phyloP scores from a whole-genome alignment of 1,284 basidiomycete genomes.

The Apiotrichum akiyoshidainum region DNA sequence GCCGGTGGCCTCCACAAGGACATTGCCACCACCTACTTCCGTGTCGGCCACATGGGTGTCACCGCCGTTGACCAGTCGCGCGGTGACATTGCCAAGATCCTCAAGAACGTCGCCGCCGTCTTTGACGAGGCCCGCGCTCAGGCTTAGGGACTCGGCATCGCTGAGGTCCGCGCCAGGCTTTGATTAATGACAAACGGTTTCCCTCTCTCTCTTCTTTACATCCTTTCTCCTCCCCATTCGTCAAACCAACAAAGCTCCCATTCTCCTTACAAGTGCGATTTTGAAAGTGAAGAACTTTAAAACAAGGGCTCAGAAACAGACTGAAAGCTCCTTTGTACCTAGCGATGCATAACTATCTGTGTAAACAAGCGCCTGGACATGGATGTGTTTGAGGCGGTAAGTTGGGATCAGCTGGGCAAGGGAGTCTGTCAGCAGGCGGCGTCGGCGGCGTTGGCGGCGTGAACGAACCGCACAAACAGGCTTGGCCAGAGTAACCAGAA shows the following conservation, averaged over 20 bases:
- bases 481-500: too few relatives aligned
- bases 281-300: background rate
- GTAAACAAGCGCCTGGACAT: background rate
- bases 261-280: too few relatives aligned
- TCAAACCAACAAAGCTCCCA: too few relatives aligned
- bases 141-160: constrained; percentile 10
- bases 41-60: constrained; percentile 77
- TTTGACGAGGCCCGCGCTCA: constrained; percentile 48
- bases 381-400: too few relatives aligned
- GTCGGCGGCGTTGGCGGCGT: too few relatives aligned
- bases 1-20: constrained; percentile 86
- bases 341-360: constrained; percentile 5
- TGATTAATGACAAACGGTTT: background rate
- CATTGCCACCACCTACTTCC: constrained; percentile 67
- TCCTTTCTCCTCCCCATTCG: background rate
- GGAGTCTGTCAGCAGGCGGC: too few relatives aligned
- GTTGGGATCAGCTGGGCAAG: too few relatives aligned
- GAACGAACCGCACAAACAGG: too few relatives aligned
- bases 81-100: constrained; percentile 72
- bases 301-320: background rate
- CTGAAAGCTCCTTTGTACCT: background rate
- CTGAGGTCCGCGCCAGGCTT: constrained; percentile 3
- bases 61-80: constrained; percentile 68
- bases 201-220: background rate
- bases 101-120: constrained; percentile 62